Evolutionary conservation across 441 rosid genomes (phyloP).

Genomic region (Omphalea diandra): DNA sequence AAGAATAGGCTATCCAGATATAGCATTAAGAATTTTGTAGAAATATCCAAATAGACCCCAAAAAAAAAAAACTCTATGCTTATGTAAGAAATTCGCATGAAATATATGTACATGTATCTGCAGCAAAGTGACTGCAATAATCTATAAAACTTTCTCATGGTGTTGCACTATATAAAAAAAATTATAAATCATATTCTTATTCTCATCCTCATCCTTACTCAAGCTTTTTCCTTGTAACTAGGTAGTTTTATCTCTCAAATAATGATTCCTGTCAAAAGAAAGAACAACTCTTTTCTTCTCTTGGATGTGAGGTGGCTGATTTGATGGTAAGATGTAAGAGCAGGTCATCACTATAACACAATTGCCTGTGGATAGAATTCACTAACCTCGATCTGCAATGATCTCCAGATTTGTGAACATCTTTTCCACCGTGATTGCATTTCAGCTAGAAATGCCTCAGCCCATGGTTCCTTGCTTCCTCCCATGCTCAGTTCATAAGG

Average conservation of each 20-base stretch:
- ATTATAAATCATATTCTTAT: no score
- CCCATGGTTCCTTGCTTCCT: constrained; percentile 81
- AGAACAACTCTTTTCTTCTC: background rate
- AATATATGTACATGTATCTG: background rate
- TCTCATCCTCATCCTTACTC: no score
- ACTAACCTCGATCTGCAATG: constrained; percentile 65
- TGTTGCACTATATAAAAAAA: background rate
- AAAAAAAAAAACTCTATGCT: no score
- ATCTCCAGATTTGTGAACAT: constrained; percentile 65
- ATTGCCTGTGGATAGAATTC: constrained; percentile 91
- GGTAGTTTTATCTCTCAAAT: background rate
- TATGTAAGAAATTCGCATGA: background rate
- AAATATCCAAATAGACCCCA: background rate
- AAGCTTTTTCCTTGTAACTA: background rate
- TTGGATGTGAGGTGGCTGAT: background rate
- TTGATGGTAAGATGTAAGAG: background rate
- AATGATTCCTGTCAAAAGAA: background rate
- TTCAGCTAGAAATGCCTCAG: constrained; percentile 48
- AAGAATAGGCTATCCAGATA: no score
- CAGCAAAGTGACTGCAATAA: background rate
- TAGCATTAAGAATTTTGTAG: no score
- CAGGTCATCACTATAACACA: constrained; percentile 39
- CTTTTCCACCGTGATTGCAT: constrained; percentile 58
- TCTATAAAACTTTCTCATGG: background rate
- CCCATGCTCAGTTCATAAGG: constrained; percentile 89